Evolutionary conservation across 345 rosid genomes (phyloP).

Genomic region (Salix arbutifolia): DNA sequence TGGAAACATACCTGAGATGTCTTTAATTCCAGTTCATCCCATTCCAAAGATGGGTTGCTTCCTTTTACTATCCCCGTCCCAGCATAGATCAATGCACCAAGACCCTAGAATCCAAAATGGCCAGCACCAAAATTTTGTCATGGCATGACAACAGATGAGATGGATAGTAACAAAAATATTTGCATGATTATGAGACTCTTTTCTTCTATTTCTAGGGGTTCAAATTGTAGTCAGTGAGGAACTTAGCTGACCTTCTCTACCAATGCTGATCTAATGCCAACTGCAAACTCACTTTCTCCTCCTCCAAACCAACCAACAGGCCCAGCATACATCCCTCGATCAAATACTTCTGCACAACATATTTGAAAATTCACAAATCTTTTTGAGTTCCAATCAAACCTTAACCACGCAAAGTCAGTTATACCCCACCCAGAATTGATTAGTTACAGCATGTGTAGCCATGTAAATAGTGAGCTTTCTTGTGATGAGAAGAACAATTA

Average conservation of each 20-base stretch:
- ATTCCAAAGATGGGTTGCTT: constrained; percentile 68
- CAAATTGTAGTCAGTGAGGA: not conserved
- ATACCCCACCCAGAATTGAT: not conserved
- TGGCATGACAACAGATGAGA: not conserved
- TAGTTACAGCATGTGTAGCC: not conserved
- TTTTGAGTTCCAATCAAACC: not conserved
- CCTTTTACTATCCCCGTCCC: constrained; percentile 88
- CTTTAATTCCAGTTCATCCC: constrained; percentile 90
- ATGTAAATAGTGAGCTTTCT: not conserved
- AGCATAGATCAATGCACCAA: constrained; percentile 75
- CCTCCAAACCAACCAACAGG: constrained; percentile 98
- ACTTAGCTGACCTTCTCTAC: constrained; percentile 57
- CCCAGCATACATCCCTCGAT: constrained; percentile 96
- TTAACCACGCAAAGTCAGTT: not conserved
- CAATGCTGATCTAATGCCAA: constrained; percentile 84
- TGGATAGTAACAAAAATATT: not conserved
- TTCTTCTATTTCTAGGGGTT: not conserved
- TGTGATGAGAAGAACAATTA: not conserved
- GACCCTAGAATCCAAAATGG: constrained; percentile 40
- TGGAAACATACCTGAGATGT: constrained; percentile 61
- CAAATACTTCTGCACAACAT: constrained; percentile 58
- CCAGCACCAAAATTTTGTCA: constrained; percentile 14
- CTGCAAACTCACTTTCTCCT: constrained; percentile 87
- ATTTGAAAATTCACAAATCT: not conserved
- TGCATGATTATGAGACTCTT: not conserved